phyloP scores from a whole-genome alignment of 768 basidiomycete species.

The Pleurotus eryngii region DNA sequence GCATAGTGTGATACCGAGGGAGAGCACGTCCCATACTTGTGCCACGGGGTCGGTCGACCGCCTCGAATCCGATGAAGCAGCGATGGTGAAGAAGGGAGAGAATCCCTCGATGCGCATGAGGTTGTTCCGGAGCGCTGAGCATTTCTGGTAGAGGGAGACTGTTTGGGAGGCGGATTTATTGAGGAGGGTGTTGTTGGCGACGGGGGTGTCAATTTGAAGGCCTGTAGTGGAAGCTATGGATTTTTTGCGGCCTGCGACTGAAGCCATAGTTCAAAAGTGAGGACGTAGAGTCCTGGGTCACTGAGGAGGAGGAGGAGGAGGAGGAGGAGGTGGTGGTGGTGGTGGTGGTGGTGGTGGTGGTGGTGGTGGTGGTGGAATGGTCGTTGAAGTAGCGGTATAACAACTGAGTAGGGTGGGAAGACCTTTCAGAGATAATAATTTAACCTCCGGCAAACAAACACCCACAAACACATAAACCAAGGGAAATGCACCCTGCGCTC shows the following conservation, averaged over 20 bases:
- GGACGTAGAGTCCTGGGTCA: neutral
- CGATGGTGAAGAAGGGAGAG: conserved; percentile 61
- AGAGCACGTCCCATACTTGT: conserved; percentile 92
- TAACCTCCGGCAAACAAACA: conserved; percentile 5
- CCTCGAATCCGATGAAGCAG: conserved; percentile 55
- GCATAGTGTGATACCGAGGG: conserved; percentile 89
- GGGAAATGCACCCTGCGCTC: neutral
- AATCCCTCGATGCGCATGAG: conserved; percentile 80
- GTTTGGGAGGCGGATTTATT: conserved; percentile 87
- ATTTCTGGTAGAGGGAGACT: conserved; percentile 91
- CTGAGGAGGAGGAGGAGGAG: neutral
- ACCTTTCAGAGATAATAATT: conserved; percentile 8
- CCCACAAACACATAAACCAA: neutral
- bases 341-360: too few relatives aligned
- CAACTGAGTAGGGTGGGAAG: conserved; percentile 3
- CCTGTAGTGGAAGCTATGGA: conserved; percentile 64
- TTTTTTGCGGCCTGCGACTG: conserved; percentile 74
- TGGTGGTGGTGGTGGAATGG: conserved; percentile 2
- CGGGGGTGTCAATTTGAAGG: conserved; percentile 66
- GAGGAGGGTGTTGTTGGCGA: conserved; percentile 81
- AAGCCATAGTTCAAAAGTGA: conserved; percentile 35
- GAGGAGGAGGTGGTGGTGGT: too few relatives aligned
- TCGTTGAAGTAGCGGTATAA: neutral
- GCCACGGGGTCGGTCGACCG: conserved; percentile 90
- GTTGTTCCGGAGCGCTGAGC: conserved; percentile 70